phyloP scores from a whole-genome alignment of 1,284 basidiomycete species.

The Marasmius sp. region DNA sequence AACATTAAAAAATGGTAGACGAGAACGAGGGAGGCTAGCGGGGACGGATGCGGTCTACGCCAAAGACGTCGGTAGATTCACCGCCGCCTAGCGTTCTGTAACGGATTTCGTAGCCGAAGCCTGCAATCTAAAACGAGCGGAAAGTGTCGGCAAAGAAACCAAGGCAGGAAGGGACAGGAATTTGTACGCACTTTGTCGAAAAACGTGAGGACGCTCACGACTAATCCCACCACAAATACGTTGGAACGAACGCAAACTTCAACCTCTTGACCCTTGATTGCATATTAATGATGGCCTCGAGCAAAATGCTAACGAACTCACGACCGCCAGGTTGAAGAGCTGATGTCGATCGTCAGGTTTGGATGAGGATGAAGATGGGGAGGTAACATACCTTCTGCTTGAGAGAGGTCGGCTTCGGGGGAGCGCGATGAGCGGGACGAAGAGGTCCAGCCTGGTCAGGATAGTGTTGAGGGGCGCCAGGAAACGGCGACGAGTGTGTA shows the following conservation, averaged over 20 bases:
- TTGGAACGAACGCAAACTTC: constrained; percentile 36
- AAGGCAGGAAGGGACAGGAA: neutral
- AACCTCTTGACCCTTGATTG: constrained; percentile 38
- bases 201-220: constrained; percentile 23
- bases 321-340: constrained; percentile 1
- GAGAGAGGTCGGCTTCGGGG: neutral
- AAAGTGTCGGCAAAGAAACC: neutral
- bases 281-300: constrained; percentile 4
- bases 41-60: constrained; percentile 1
- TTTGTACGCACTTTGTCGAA: constrained; percentile 19
- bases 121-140: constrained; percentile 6
- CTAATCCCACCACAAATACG: constrained; percentile 34
- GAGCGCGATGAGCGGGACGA: neutral
- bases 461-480: neutral
- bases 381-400: neutral
- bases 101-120: constrained; percentile 20
- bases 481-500: neutral
- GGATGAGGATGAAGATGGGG: no score
- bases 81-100: constrained; percentile 7
- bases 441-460: neutral
- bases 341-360: neutral
- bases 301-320: constrained; percentile 2
- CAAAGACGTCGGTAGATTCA: constrained; percentile 10
- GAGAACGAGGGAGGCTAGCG: neutral
- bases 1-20: neutral